These are phyloP conservation scores for Pyrenophora graminea DNA, from an alignment of 2,329 filamentous ascomycete genomes.

Conservation along the genomic window DNA sequence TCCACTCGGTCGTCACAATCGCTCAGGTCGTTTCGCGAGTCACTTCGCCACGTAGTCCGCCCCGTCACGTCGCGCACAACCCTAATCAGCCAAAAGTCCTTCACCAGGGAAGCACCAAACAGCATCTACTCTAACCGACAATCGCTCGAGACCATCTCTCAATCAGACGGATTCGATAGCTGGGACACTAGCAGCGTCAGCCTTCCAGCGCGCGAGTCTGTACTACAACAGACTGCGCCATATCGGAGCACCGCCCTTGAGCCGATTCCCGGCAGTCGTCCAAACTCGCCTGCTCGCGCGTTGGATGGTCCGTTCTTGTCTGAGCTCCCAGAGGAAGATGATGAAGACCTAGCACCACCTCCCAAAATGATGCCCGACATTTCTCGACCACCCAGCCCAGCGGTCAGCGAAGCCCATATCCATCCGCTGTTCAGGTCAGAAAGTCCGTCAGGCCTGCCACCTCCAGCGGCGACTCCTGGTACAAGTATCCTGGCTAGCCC, in stretches of 20 bases:
- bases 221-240: conserved; percentile 35
- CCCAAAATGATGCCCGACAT: conserved; percentile 40
- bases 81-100: conserved; percentile 40
- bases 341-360: conserved; percentile 38
- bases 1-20: conserved; percentile 43
- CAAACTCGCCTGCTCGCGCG: conserved; percentile 65
- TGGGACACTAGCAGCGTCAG: conserved; percentile 76
- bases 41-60: conserved; percentile 45
- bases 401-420: conserved; percentile 67
- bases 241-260: conserved; percentile 63
- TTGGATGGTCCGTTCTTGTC: conserved; percentile 57
- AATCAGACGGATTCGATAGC: conserved; percentile 68
- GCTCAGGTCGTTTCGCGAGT: conserved; percentile 43
- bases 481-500: conserved; percentile 74
- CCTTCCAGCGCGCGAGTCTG: conserved; percentile 61
- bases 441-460: conserved; percentile 62
- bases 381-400: conserved; percentile 46
- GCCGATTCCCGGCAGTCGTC: conserved; percentile 71
- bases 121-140: conserved; percentile 43
- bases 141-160: conserved; percentile 44
- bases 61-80: conserved; percentile 45
- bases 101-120: conserved; percentile 31
- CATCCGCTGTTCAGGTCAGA: conserved; percentile 78
- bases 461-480: conserved; percentile 66
- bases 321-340: conserved; percentile 31